A percentile compares a stretch with the other conserved stretches of the same genome.
These are phyloP conservation scores for Ilyonectria mors-panacis DNA, from an alignment of 2,329 filamentous ascomycete genomes.

Conservation along the genomic window DNA sequence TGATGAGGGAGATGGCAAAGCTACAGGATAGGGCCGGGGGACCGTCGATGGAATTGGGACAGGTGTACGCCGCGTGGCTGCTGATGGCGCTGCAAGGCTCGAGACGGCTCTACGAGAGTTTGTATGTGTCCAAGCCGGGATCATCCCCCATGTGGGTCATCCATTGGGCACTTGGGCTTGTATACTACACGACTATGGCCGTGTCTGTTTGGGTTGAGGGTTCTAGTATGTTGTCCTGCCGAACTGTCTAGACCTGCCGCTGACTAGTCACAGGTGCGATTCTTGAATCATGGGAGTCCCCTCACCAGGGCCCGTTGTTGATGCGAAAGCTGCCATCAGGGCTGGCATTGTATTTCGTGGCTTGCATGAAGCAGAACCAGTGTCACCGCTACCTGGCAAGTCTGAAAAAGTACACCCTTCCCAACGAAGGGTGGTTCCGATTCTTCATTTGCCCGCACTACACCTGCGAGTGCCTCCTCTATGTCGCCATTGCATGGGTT, in stretches of 20 bases:
- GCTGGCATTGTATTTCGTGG: constrained; percentile 76
- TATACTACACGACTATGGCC: constrained; percentile 82
- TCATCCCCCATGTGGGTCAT: constrained; percentile 86
- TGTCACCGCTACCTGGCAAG: constrained; percentile 80
- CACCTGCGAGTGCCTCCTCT: constrained; percentile 88
- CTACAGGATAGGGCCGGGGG: constrained; percentile 50
- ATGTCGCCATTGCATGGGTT: constrained; percentile 81
- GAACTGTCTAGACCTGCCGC: constrained; percentile 1
- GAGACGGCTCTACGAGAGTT: constrained; percentile 83
- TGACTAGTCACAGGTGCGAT: constrained; percentile 50
- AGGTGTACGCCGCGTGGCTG: constrained; percentile 76
- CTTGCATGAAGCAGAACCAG: constrained; percentile 81
- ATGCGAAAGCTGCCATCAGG: constrained; percentile 58
- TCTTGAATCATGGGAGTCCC: constrained; percentile 51
- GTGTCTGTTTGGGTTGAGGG: constrained; percentile 90
- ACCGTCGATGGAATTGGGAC: constrained; percentile 68
- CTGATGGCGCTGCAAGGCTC: constrained; percentile 83
- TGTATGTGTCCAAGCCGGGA: constrained; percentile 72
- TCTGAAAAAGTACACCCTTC: constrained; percentile 87
- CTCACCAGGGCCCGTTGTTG: constrained; percentile 32
- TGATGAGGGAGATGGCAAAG: constrained; percentile 65
- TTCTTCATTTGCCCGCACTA: constrained; percentile 90
- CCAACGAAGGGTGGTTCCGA: constrained; percentile 79
- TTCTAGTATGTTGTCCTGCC: constrained; percentile 65
- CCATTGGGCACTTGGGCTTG: constrained; percentile 84